Percentiles rank a stretch among this genome's conserved stretches.
phyloP scores from a whole-genome alignment of 1,284 basidiomycete species.

The Tilletiopsis washingtonensis region DNA sequence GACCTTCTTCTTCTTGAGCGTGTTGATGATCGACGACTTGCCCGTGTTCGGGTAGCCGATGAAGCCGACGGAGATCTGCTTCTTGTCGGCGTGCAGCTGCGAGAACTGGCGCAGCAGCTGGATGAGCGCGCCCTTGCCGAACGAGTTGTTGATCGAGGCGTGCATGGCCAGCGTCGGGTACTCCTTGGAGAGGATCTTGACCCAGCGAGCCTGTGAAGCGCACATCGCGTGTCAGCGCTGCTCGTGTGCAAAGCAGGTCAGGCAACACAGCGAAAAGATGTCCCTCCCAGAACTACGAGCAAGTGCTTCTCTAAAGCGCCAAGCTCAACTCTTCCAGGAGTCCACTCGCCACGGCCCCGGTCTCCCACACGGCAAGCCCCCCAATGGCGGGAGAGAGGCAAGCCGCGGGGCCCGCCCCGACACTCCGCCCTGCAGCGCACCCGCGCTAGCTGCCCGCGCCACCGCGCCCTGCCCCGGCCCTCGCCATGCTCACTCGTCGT shows the following conservation, averaged over 20 bases:
- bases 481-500: too few relatives aligned
- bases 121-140: conserved; percentile 95
- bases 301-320: conserved; percentile 4
- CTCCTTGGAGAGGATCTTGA: conserved; percentile 86
- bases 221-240: background rate
- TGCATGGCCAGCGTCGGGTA: conserved; percentile 97
- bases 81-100: conserved; percentile 94
- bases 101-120: conserved; percentile 95
- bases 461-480: too few relatives aligned
- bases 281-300: conserved; percentile 41
- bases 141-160: conserved; percentile 96
- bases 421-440: too few relatives aligned
- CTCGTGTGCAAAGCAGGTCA: background rate
- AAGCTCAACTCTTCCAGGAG: conserved; percentile 41
- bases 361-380: conserved; percentile 37
- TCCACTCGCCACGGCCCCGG: conserved; percentile 22
- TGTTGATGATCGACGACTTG: conserved; percentile 96
- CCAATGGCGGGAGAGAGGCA: conserved; percentile 45
- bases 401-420: conserved; percentile 3
- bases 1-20: conserved; percentile 95
- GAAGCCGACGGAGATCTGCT: conserved; percentile 97
- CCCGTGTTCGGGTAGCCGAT: conserved; percentile 98
- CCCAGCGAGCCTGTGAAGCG: conserved; percentile 73
- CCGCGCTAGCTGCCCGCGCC: too few relatives aligned
- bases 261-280: conserved; percentile 12